Evolutionary conservation across 306 rosid genomes (phyloP).

Genomic region (Sindora glabra): DNA sequence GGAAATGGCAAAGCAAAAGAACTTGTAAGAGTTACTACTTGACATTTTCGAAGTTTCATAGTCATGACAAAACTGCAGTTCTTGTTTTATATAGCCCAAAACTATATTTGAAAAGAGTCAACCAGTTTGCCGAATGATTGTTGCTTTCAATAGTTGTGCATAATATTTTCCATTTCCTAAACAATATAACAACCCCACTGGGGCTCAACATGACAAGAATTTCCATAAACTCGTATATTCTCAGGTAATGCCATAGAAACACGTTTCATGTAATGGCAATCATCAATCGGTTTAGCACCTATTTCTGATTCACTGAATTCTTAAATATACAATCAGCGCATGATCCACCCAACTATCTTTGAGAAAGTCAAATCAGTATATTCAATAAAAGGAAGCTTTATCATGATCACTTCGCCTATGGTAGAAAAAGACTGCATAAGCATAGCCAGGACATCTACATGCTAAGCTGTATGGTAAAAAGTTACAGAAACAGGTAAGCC

Average conservation of each 20-base stretch:
- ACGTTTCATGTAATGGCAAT: neutral
- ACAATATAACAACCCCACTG: constrained; percentile 34
- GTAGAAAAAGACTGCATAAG: neutral
- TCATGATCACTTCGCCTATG: neutral
- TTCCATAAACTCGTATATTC: constrained; percentile 3
- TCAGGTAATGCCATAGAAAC: neutral
- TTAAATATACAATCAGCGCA: neutral
- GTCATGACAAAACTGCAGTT: neutral
- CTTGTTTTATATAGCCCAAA: neutral
- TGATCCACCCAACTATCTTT: neutral
- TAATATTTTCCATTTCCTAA: constrained; percentile 27
- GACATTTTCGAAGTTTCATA: neutral
- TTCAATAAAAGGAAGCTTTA: constrained; percentile 7
- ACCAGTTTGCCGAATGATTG: constrained; percentile 27
- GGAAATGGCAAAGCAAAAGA: neutral
- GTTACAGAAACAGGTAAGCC: neutral
- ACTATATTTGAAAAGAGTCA: constrained; percentile 31
- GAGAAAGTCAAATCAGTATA: constrained; percentile 1
- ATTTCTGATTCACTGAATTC: neutral
- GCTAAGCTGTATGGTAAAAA: neutral
- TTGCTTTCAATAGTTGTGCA: constrained; percentile 40
- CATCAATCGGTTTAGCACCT: neutral
- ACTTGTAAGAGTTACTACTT: neutral
- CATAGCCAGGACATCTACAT: constrained; percentile 4
- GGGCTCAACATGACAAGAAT: constrained; percentile 24